Evolutionary conservation across 2,329 filamentous ascomycete species (phyloP), one percentile per base, ranked within the genome.

Genomic region (Colletotrichum cordylinicola): DNA sequence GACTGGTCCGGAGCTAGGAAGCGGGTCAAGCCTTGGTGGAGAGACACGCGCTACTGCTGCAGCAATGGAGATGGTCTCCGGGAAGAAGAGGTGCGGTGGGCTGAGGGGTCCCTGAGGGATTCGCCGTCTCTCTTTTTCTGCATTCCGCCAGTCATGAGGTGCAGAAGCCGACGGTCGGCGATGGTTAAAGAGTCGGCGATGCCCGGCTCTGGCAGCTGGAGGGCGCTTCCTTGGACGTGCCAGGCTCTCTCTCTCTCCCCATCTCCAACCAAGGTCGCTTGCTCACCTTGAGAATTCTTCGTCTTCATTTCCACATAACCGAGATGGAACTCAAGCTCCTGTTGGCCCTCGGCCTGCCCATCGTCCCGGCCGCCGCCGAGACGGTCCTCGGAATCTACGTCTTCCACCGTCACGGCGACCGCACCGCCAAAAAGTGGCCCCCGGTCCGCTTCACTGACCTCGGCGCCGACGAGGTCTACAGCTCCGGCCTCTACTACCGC

Each of bases 401-500:
- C 85, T 98, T 98, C 88, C 92, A 95, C 80, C 94, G 96, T 61
- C 96, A 98, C 86, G 96, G 96, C 74, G 96, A 98, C 84, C 92
- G 96, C 72, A 96, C 95, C 1, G 87, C 95, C 78, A 98, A 98
- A 87, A 88, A 91, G 21, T 92, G 91, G 77, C 88, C 92, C 61
- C 94, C 94, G 15, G 92, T 94, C 33, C 90, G 90, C 78, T 86
- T 98, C 82, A 98, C 96, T 15, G 90, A 93, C 75, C 90, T 98
- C 67, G 96, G 96, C 37, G 95, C 96, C 82, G 86, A 90, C 64
- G 89, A 98, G 86, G 92, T 96, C 79, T 93, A 92, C 84, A 87
- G 89, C 62, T 93, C 94, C 1, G 96, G 95, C 77, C 84, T 87
- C 72, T 96, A 93, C 89, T 98, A 94, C 86, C 93, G 95, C 79